Evolutionary conservation across 345 rosid species (phyloP).

Genomic region (Microthlaspi erraticum): DNA sequence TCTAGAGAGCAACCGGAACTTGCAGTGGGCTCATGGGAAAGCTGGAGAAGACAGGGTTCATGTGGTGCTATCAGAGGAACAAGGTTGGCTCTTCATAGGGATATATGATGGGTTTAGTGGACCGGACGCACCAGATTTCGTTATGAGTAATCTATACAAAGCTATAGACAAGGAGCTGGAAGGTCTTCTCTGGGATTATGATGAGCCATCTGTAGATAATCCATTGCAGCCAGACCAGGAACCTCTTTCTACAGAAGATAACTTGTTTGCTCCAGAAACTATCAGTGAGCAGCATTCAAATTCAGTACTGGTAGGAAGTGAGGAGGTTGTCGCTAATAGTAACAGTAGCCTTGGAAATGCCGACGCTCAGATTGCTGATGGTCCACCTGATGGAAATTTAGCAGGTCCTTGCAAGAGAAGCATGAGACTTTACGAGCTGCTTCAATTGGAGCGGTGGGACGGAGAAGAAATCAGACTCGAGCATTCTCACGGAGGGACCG

Average conservation of each 20-base stretch:
- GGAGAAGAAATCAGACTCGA: slow-evolving; percentile 41
- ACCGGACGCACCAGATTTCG: slow-evolving; percentile 97
- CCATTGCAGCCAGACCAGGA: slow-evolving; percentile 46
- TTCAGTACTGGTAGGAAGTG: slow-evolving; percentile 52
- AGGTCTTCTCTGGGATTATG: slow-evolving; percentile 93
- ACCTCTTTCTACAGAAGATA: slow-evolving; percentile 42
- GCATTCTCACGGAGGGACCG: slow-evolving; percentile 47
- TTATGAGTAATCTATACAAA: slow-evolving; percentile 84
- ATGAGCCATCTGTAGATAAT: slow-evolving; percentile 56
- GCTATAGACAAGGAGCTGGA: slow-evolving; percentile 89
- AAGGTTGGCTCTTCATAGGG: slow-evolving; percentile 97
- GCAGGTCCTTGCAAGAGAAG: slow-evolving; percentile 69
- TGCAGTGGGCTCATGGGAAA: slow-evolving; percentile 99
- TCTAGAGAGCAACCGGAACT: slow-evolving; percentile 67
- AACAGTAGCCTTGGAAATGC: slow-evolving; percentile 37
- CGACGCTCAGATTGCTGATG: slow-evolving; percentile 44
- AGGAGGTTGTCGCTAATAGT: slow-evolving; percentile 36
- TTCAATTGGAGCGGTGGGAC: slow-evolving; percentile 72
- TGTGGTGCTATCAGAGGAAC: slow-evolving; percentile 97
- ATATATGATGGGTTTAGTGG: slow-evolving; percentile 99
- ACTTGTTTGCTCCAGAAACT: slow-evolving; percentile 48
- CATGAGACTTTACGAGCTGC: slow-evolving; percentile 84
- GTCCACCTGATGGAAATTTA: slow-evolving; percentile 52
- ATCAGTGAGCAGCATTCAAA: slow-evolving; percentile 47
- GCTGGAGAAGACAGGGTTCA: slow-evolving; percentile 99